phyloP scores from a whole-genome alignment of 2,329 filamentous ascomycete species.

The Exophiala viscosa region DNA sequence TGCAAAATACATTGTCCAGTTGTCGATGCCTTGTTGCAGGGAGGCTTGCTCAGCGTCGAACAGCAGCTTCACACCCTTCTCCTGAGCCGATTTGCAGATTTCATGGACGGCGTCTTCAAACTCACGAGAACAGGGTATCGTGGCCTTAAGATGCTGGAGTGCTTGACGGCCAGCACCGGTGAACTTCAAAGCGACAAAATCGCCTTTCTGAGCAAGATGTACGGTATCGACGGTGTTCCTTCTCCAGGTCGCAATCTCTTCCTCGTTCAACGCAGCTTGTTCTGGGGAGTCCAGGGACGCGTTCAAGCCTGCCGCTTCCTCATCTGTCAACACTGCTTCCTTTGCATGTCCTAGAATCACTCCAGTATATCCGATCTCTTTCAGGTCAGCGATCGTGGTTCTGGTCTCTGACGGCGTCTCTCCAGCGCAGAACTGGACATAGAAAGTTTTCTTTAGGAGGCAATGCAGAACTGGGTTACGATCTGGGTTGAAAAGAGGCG shows the following conservation, averaged over 20 bases:
- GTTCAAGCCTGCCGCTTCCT: constrained; percentile 27
- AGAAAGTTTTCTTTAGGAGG: constrained; percentile 77
- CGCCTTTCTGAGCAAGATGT: constrained; percentile 42
- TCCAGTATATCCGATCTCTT: constrained; percentile 72
- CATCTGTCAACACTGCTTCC: constrained; percentile 66
- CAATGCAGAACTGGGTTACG: constrained; percentile 66
- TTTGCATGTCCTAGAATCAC: constrained; percentile 81
- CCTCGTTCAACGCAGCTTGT: constrained; percentile 21
- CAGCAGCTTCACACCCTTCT: constrained; percentile 67
- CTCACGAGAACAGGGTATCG: constrained; percentile 58
- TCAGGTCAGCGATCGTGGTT: constrained; percentile 61
- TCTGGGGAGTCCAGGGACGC: constrained; percentile 4
- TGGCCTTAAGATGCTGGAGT: constrained; percentile 61
- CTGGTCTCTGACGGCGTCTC: constrained; percentile 67
- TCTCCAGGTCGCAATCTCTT: constrained; percentile 57
- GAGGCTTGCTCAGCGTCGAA: constrained; percentile 83
- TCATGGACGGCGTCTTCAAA: constrained; percentile 68
- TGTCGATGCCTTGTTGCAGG: constrained; percentile 74
- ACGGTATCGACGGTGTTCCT: constrained; percentile 73
- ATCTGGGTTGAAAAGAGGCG: constrained; percentile 67
- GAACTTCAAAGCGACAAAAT: constrained; percentile 70
- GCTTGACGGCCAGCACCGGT: constrained; percentile 76
- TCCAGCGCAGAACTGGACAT: constrained; percentile 86
- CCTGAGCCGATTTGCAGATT: constrained; percentile 68
- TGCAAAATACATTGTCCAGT: constrained; percentile 75